These are phyloP conservation scores for Hansenula sp. DNA, from an alignment of 1,139 yeast genomes.

Conservation along the genomic window DNA sequence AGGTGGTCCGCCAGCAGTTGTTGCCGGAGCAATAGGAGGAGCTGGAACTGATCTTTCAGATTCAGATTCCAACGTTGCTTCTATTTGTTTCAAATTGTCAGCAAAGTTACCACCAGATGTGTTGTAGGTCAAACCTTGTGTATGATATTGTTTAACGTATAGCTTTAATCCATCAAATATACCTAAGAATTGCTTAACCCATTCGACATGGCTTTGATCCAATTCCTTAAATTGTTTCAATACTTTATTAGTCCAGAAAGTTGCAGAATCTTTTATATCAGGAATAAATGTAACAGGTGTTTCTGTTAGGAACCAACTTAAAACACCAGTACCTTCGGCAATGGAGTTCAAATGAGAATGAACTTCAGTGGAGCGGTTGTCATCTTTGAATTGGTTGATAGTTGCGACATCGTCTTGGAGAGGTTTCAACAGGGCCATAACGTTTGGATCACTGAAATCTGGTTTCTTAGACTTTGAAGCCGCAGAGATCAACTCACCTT, in stretches of 20 bases:
- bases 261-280: slow-evolving; percentile 88
- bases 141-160: slow-evolving; percentile 73
- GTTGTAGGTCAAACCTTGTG: slow-evolving; percentile 84
- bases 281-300: slow-evolving; percentile 68
- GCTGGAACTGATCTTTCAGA: slow-evolving; percentile 27
- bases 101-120: slow-evolving; percentile 46
- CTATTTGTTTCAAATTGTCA: slow-evolving; percentile 38
- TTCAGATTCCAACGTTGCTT: slow-evolving; percentile 20
- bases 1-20: slow-evolving; percentile 27
- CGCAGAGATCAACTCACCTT: slow-evolving; percentile 52
- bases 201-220: slow-evolving; percentile 64
- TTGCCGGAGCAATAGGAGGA: slow-evolving; percentile 40
- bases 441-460: slow-evolving; percentile 47
- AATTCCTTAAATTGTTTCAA: slow-evolving; percentile 76
- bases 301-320: slow-evolving; percentile 83
- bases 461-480: slow-evolving; percentile 68
- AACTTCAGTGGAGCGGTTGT: slow-evolving; percentile 61
- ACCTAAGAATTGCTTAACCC: slow-evolving; percentile 68
- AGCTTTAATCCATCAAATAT: slow-evolving; percentile 66
- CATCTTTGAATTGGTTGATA: slow-evolving; percentile 66
- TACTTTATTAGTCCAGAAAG: slow-evolving; percentile 90
- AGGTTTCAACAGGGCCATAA: slow-evolving; percentile 61
- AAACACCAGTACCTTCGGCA: slow-evolving; percentile 84
- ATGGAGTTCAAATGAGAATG: slow-evolving; percentile 76
- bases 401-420: slow-evolving; percentile 57